These are phyloP conservation scores for Colletotrichum ledebouriae DNA, from an alignment of 2,329 filamentous ascomycete species.

Conservation along the genomic window DNA sequence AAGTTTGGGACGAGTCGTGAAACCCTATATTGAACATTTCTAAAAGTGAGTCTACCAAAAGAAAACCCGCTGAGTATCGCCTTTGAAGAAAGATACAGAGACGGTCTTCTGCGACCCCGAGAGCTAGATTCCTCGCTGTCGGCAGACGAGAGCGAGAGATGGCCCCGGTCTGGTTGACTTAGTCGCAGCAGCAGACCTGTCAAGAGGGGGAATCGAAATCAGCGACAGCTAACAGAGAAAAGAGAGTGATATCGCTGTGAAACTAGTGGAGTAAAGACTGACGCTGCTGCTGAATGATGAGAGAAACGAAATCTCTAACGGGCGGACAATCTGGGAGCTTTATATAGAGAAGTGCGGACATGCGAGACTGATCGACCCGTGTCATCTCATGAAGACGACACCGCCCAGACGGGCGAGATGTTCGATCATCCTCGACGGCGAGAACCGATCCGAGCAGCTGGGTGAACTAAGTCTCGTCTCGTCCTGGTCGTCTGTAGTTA, in stretches of 20 bases:
- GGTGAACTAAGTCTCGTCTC: conserved; percentile 5
- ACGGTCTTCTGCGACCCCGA: no score
- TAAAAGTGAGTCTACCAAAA: neutral
- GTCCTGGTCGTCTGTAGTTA: neutral
- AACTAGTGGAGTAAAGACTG: neutral
- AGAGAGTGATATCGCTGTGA: neutral
- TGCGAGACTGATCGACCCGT: neutral
- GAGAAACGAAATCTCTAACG: no score
- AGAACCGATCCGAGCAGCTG: conserved; percentile 1
- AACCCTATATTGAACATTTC: neutral
- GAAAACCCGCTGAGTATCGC: neutral
- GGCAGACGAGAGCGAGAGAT: no score
- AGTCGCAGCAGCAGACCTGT: conserved; percentile 36
- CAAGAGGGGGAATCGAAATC: neutral
- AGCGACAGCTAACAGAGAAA: neutral
- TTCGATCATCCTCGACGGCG: no score
- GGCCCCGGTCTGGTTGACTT: neutral
- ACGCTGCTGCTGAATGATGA: neutral
- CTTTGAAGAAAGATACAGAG: no score
- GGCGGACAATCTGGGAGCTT: neutral
- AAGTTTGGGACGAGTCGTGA: neutral
- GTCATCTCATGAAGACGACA: conserved; percentile 11
- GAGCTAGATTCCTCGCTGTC: no score
- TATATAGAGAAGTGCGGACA: neutral
- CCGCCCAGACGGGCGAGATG: conserved; percentile 2